phyloP scores from a whole-genome alignment of 179 eudicot species.

The Beta macrorhiza region DNA sequence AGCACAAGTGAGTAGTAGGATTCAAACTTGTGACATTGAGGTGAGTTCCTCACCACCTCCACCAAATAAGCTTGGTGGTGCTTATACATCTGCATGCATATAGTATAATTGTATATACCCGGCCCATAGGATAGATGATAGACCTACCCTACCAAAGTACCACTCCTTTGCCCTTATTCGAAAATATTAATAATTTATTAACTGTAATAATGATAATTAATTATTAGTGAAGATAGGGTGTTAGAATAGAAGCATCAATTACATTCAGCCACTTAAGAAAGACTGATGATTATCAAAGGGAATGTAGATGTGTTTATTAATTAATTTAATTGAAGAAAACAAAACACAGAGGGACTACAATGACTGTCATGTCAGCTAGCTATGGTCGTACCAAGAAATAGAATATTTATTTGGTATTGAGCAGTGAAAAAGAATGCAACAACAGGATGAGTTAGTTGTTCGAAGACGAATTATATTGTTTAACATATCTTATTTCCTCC shows the following conservation, averaged over 20 bases:
- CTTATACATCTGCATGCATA: too few species aligned
- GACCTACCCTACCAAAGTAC: conserved; percentile 8
- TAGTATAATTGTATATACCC: not conserved
- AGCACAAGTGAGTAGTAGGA: too few species aligned
- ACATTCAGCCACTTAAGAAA: conserved; percentile 34
- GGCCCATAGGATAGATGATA: too few species aligned
- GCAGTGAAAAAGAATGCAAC: conserved; percentile 36
- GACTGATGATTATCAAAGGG: conserved; percentile 26
- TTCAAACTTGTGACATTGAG: too few species aligned
- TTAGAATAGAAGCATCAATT: conserved; percentile 36
- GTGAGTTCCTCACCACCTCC: too few species aligned
- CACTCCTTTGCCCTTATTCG: conserved; percentile 10
- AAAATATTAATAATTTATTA: not conserved
- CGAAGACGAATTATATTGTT: conserved; percentile 10
- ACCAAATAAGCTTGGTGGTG: too few species aligned
- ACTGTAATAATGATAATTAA: conserved; percentile 22
- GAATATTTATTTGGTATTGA: conserved; percentile 19
- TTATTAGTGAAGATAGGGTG: conserved; percentile 15
- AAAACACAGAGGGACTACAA: conserved; percentile 32
- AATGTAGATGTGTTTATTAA: conserved; percentile 17
- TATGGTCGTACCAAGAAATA: conserved; percentile 23
- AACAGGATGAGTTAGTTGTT: conserved; percentile 20
- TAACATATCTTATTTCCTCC: conserved; percentile 18
- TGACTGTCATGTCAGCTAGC: conserved; percentile 46
- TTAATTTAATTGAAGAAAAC: conserved; percentile 6